Percentiles rank a stretch among this genome's conserved stretches.
phyloP scores from a whole-genome alignment of 1,284 basidiomycete species.

The Cutaneotrichosporon spelunceum region DNA sequence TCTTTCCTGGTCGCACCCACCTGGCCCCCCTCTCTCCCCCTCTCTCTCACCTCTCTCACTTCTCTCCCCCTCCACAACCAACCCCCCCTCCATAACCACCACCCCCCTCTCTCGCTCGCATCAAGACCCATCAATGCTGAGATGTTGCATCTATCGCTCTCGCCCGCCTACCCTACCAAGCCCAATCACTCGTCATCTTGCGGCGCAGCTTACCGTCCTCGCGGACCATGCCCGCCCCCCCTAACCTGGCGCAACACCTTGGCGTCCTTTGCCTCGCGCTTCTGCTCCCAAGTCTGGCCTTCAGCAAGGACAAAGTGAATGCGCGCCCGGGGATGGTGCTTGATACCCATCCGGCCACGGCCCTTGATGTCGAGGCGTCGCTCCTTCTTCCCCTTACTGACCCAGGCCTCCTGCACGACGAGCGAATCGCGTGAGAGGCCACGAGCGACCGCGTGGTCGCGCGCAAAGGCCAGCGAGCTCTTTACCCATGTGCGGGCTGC shows the following conservation, averaged over 20 bases:
- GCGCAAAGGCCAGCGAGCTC: constrained; percentile 81
- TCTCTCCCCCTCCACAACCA: background rate
- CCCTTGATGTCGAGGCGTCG: constrained; percentile 80
- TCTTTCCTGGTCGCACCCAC: too few species aligned
- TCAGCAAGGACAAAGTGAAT: constrained; percentile 76
- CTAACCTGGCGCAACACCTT: constrained; percentile 71
- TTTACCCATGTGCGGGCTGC: constrained; percentile 73
- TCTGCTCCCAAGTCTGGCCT: constrained; percentile 73
- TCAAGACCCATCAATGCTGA: too few species aligned
- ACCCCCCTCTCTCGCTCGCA: background rate
- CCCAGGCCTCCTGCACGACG: constrained; percentile 88
- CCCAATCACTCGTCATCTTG: constrained; percentile 63
- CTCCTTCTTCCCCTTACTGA: constrained; percentile 71
- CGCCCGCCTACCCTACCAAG: constrained; percentile 62
- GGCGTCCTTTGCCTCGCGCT: constrained; percentile 61
- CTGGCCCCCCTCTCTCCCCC: background rate
- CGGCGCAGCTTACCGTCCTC: constrained; percentile 77
- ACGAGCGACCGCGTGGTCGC: constrained; percentile 83
- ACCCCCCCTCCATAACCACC: background rate
- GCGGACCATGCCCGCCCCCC: constrained; percentile 69
- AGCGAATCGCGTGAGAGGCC: constrained; percentile 69
- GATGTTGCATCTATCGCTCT: constrained; percentile 1
- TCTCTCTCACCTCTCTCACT: background rate
- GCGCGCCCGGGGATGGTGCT: constrained; percentile 71
- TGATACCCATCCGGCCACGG: constrained; percentile 74